phyloP scores from a whole-genome alignment of 2,329 filamentous ascomycete species.

The Boeremia exigua region DNA sequence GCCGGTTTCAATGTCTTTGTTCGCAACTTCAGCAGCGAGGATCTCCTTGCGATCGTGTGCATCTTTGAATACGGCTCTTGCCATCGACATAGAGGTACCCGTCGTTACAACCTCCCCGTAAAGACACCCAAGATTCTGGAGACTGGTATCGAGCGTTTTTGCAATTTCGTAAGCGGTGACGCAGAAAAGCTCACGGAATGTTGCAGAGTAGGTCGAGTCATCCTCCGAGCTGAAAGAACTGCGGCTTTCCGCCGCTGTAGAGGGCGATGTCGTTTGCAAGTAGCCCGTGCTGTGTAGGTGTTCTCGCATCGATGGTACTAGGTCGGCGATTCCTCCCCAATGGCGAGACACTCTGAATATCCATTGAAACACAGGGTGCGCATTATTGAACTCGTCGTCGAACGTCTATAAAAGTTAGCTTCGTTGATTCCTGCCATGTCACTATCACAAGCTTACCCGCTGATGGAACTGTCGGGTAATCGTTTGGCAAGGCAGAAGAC shows the following conservation, averaged over 20 bases:
- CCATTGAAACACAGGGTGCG: slow-evolving; percentile 85
- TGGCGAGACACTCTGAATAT: slow-evolving; percentile 81
- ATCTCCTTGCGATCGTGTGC: slow-evolving; percentile 29
- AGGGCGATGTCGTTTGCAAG: slow-evolving; percentile 28
- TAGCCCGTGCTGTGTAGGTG: slow-evolving; percentile 66
- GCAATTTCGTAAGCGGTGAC: slow-evolving; percentile 78
- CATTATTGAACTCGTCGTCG: slow-evolving; percentile 75
- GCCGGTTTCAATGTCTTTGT: slow-evolving; percentile 50
- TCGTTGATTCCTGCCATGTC: slow-evolving; percentile 58
- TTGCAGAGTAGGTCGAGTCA: slow-evolving; percentile 72
- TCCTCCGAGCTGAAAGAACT: slow-evolving; percentile 51
- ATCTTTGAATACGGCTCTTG: slow-evolving; percentile 61
- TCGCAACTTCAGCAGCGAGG: slow-evolving; percentile 31
- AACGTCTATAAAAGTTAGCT: slow-evolving; percentile 54
- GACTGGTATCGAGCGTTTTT: slow-evolving; percentile 65
- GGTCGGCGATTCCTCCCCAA: slow-evolving; percentile 71
- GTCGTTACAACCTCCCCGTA: slow-evolving; percentile 80
- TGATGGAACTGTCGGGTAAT: slow-evolving; percentile 69
- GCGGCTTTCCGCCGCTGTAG: slow-evolving; percentile 23
- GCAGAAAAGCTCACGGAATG: slow-evolving; percentile 85
- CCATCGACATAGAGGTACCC: slow-evolving; percentile 64
- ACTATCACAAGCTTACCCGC: slow-evolving; percentile 54
- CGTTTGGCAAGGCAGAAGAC: slow-evolving; percentile 72
- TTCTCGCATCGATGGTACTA: slow-evolving; percentile 74
- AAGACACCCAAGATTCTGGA: slow-evolving; percentile 70